phyloP scores from a whole-genome alignment of 2,329 filamentous ascomycete species.

The Arthrobotrys pseudoclavata region DNA sequence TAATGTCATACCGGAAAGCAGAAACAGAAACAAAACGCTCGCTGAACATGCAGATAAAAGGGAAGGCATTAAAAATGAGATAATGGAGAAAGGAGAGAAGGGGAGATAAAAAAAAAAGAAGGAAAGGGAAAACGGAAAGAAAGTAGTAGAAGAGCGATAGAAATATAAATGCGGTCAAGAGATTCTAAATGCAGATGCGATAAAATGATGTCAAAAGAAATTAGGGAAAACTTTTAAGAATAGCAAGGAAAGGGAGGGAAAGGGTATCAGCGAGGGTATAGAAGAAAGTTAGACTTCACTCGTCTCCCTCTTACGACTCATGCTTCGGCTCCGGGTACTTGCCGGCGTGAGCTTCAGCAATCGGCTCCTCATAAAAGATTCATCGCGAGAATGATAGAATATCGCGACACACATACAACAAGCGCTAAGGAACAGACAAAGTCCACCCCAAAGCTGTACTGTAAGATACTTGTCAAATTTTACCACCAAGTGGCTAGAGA shows the following conservation, averaged over 20 bases:
- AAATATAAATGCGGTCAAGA: background rate
- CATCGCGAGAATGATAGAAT: slow-evolving; percentile 46
- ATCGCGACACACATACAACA: slow-evolving; percentile 42
- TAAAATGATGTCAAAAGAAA: background rate
- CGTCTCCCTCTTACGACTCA: slow-evolving; percentile 40
- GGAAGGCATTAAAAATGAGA: background rate
- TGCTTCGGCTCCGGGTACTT: slow-evolving; percentile 47
- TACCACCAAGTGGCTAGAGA: slow-evolving; percentile 47
- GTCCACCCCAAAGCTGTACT: slow-evolving; percentile 49
- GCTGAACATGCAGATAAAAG: background rate
- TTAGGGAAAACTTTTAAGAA: background rate
- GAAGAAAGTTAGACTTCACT: slow-evolving; percentile 26
- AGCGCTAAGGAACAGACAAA: slow-evolving; percentile 48
- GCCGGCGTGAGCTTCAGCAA: slow-evolving; percentile 42
- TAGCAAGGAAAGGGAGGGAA: background rate
- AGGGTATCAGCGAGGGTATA: background rate
- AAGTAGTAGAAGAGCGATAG: background rate
- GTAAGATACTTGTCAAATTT: slow-evolving; percentile 44
- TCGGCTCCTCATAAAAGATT: slow-evolving; percentile 24
- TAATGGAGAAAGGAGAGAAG: background rate
- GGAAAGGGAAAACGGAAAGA: too few relatives aligned
- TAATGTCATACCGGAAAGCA: slow-evolving; percentile 20
- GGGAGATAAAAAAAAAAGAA: too few relatives aligned
- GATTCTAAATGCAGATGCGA: background rate
- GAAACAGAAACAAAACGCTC: slow-evolving; percentile 3